Evolutionary conservation across 2,329 filamentous ascomycete species (phyloP).

Genomic region (Colletotrichum acutatum): DNA sequence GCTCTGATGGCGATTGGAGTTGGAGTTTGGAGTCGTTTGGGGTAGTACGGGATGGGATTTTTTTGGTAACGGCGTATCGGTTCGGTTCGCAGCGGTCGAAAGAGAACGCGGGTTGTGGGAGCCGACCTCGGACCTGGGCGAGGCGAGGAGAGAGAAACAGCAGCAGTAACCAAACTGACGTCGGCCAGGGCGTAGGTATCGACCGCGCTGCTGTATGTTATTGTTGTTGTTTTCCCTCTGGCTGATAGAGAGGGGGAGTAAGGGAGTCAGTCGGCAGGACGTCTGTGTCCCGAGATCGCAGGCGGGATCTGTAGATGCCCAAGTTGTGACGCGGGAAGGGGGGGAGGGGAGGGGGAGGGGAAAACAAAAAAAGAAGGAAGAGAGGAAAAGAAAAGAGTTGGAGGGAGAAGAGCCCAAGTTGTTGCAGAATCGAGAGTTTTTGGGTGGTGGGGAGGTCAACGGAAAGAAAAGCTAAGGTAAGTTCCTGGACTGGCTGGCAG

Average conservation of each 20-base stretch:
- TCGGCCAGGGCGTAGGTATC: not conserved
- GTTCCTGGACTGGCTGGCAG: constrained; percentile 20
- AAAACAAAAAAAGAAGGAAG: constrained; percentile 8
- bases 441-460: constrained; percentile 5
- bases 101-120: not conserved
- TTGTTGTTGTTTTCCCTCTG: not conserved
- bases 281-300: not conserved
- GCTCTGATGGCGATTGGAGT: not conserved
- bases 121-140: constrained; percentile 21
- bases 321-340: not conserved
- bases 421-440: constrained; percentile 24
- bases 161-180: not conserved
- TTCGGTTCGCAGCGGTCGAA: constrained; percentile 26
- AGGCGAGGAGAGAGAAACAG: not conserved
- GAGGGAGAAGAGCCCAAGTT: not conserved
- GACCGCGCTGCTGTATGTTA: not conserved
- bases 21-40: constrained; percentile 9
- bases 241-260: not conserved
- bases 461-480: constrained; percentile 12
- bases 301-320: not conserved
- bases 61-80: constrained; percentile 10
- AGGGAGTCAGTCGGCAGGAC: not conserved
- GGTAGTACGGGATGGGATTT: constrained; percentile 15
- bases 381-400: not conserved
- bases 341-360: not conserved